Conservation (phyloP, 208 protist genomes). For the Hexamita inflata region DNA sequence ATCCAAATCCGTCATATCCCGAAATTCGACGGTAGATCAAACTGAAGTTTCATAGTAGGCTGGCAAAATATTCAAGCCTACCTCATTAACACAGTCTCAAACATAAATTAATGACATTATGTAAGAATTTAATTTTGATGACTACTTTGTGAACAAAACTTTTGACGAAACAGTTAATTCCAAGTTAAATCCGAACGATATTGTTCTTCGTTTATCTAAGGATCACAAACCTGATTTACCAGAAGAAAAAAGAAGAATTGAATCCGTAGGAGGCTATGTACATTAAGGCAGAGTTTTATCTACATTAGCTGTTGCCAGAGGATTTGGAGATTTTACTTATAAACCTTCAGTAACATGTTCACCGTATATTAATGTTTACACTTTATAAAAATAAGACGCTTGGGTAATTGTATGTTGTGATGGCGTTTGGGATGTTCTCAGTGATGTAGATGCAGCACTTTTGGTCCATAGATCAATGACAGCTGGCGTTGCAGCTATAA, state of each 20-base stretch:
- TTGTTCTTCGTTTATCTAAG: background rate
- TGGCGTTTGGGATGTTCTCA: conserved; percentile 35
- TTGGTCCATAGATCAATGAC: background rate
- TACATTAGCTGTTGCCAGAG: background rate
- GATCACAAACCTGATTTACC: conserved; percentile 29
- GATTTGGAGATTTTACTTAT: conserved; percentile 26
- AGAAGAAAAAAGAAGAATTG: conserved; percentile 4
- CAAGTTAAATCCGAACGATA: no score
- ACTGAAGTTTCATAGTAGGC: background rate
- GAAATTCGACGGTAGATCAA: background rate
- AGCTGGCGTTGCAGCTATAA: conserved; percentile 10
- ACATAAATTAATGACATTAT: no score
- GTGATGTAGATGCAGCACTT: conserved; percentile 25
- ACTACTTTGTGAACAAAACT: background rate
- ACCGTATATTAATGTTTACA: conserved; percentile 12
- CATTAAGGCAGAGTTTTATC: conserved; percentile 19
- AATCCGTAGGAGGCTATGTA: conserved; percentile 26
- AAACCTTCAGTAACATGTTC: background rate
- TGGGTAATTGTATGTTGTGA: conserved; percentile 30
- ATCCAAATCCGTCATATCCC: background rate
- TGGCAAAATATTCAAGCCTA: background rate
- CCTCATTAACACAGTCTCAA: background rate
- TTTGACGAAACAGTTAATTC: no score
- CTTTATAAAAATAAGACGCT: background rate
- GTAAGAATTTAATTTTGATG: no score